Evolutionary conservation across 805 yeast species (phyloP).

Genomic region (Zygosaccharomyces pseudorouxii): DNA sequence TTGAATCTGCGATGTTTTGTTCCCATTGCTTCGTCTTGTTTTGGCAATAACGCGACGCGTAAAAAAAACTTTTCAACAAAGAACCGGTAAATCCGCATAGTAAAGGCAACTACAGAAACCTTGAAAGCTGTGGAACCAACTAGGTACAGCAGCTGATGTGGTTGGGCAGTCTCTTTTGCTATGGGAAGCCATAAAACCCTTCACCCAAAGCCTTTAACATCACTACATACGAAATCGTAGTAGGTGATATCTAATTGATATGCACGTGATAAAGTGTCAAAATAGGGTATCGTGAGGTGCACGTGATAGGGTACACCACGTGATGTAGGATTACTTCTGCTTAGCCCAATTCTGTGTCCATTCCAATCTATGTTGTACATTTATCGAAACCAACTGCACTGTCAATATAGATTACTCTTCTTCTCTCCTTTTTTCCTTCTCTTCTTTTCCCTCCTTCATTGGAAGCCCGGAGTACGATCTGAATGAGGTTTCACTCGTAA

Average conservation of each 20-base stretch:
- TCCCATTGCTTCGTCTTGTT: slow-evolving; percentile 15
- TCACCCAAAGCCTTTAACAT: neutral
- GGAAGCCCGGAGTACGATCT: too few species aligned
- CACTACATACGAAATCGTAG: neutral
- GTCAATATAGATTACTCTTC: too few species aligned
- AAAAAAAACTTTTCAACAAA: neutral
- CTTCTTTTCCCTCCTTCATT: too few species aligned
- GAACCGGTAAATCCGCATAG: neutral
- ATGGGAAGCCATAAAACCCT: neutral
- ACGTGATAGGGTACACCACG: too few species aligned
- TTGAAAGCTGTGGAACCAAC: neutral
- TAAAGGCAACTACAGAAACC: neutral
- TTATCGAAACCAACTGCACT: too few species aligned
- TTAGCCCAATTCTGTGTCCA: too few species aligned
- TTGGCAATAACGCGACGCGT: slow-evolving; percentile 18
- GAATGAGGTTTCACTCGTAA: too few species aligned
- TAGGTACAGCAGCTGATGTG: neutral
- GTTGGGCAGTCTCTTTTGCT: neutral
- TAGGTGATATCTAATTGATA: neutral
- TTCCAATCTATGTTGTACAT: too few species aligned
- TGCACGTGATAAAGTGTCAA: too few species aligned
- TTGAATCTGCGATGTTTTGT: slow-evolving; percentile 4
- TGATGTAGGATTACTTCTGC: too few species aligned
- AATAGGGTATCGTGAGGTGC: too few species aligned
- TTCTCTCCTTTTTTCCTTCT: too few species aligned